Base-by-base conservation (phyloP, 805 yeast species). In the Kuraishia piskuri region DNA sequence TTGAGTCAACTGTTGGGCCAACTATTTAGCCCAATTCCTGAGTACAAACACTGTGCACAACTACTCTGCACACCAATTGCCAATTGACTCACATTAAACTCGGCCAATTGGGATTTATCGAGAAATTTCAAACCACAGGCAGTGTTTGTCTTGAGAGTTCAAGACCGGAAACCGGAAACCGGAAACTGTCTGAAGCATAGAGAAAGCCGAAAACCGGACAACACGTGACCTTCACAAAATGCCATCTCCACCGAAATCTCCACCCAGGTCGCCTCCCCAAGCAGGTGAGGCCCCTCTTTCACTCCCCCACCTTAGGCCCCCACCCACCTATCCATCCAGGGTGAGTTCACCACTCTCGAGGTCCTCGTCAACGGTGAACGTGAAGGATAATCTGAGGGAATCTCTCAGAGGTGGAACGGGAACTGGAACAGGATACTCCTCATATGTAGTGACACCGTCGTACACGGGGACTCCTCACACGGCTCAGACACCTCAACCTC, bases 341-440 rank as follows among this genome's bases (percentile, higher is more conserved):
- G 65, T 58, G 49, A 58, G 61, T 40, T 63, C 67, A 2, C 65
- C 67, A 0, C 50, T 64, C 20, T 62, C 66, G 1, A 55, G 64
- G 47, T 58, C 64, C 0, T 60, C 58, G 1, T 64, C 68, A 1
- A 62, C 61, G 2, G 48, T 59, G 6, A 56, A 59, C 44, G 50
- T 63, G 49, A 50, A 55, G 2, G 53, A 58, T 46, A 21, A 26
- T 49, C 24, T 46, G 46, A 50, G 40, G 56, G 50, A 54, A 24
- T 57, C 50, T 14, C 14, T 48, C 5, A 52, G 48, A 12, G 20
- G 51, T 5, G 53, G 58, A 3, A 50, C 24, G 2, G 31, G 48
- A 12, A n/a, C 49, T 5, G 53, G 58, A 3, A 50, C 24, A 3
- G 31, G 17, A 10, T 36, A 37, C 20, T 12, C 21, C 12, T 31